These are phyloP conservation scores for Abrus precatorius DNA, from an alignment of 306 rosid species.

Conservation along the genomic window DNA sequence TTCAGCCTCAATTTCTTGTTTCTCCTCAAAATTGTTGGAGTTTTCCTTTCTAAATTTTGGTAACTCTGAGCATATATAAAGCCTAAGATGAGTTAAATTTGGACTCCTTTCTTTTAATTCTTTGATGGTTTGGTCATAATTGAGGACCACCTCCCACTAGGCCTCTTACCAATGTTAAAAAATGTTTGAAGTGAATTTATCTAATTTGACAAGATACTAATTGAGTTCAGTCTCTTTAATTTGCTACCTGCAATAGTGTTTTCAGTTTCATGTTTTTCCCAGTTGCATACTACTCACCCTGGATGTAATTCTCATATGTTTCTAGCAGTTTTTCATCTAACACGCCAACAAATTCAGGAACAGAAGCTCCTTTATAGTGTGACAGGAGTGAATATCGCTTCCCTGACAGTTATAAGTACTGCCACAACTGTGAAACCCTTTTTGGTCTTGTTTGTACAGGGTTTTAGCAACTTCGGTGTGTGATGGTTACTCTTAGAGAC, in stretches of 20 bases:
- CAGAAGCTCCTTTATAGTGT: slow-evolving; percentile 55
- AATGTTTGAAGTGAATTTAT: background rate
- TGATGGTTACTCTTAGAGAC: slow-evolving; percentile 40
- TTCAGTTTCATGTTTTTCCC: slow-evolving; percentile 11
- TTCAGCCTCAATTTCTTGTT: slow-evolving; percentile 1
- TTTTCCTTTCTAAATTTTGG: background rate
- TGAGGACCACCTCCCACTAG: slow-evolving; percentile 7
- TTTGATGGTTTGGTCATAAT: slow-evolving; percentile 8
- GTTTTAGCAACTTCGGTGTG: background rate
- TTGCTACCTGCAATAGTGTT: slow-evolving; percentile 20
- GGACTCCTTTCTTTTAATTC: background rate
- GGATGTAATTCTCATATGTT: slow-evolving; percentile 46
- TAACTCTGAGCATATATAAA: background rate
- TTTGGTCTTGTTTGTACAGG: slow-evolving; percentile 27
- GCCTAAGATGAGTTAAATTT: background rate
- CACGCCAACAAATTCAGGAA: slow-evolving; percentile 43
- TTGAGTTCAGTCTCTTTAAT: background rate
- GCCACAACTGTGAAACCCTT: slow-evolving; percentile 49
- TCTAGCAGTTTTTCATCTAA: slow-evolving; percentile 32
- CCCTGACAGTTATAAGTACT: too few relatives aligned
- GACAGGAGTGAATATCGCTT: slow-evolving; percentile 17
- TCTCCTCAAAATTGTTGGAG: background rate
- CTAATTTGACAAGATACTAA: slow-evolving; percentile 14
- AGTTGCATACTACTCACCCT: slow-evolving; percentile 42
- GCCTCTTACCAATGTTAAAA: background rate